These are phyloP conservation scores for Kokia cookei DNA, from an alignment of 441 rosid genomes.

Conservation along the genomic window DNA sequence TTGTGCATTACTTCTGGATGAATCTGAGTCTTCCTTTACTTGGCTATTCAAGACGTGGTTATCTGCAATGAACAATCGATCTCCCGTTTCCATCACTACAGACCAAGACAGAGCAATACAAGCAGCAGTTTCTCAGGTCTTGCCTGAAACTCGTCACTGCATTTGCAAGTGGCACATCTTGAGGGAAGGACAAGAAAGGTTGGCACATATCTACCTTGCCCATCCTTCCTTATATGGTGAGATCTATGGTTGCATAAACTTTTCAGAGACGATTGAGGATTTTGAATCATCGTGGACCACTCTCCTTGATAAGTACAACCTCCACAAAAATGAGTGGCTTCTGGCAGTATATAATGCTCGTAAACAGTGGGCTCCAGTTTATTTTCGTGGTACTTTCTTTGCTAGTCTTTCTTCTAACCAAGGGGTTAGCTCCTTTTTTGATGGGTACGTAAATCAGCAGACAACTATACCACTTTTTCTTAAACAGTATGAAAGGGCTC, in stretches of 20 bases:
- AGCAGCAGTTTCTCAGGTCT: slow-evolving; percentile 47
- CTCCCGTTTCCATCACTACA: slow-evolving; percentile 57
- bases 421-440: slow-evolving; percentile 48
- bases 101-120: slow-evolving; percentile 71
- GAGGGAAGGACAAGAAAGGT: slow-evolving; percentile 68
- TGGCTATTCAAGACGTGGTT: slow-evolving; percentile 63
- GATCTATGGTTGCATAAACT: slow-evolving; percentile 53
- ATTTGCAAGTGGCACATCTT: slow-evolving; percentile 69
- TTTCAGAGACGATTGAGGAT: slow-evolving; percentile 54
- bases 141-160: slow-evolving; percentile 59
- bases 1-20: slow-evolving; percentile 62
- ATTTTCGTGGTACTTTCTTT: slow-evolving; percentile 55
- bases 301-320: slow-evolving; percentile 45
- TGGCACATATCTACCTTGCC: slow-evolving; percentile 51
- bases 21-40: slow-evolving; percentile 54
- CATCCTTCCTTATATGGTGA: slow-evolving; percentile 57
- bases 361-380: slow-evolving; percentile 68
- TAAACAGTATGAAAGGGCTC: slow-evolving; percentile 59
- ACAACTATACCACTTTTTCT: slow-evolving; percentile 53
- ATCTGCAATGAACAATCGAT: slow-evolving; percentile 49
- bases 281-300: slow-evolving; percentile 53
- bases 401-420: slow-evolving; percentile 54
- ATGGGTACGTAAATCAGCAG: slow-evolving; percentile 57
- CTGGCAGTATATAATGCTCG: slow-evolving; percentile 54
- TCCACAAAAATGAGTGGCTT: slow-evolving; percentile 55